Percentiles rank a stretch among this genome's conserved stretches.
These are phyloP conservation scores for Aquilaria yunnanensis DNA, from an alignment of 345 rosid genomes.

Conservation along the genomic window DNA sequence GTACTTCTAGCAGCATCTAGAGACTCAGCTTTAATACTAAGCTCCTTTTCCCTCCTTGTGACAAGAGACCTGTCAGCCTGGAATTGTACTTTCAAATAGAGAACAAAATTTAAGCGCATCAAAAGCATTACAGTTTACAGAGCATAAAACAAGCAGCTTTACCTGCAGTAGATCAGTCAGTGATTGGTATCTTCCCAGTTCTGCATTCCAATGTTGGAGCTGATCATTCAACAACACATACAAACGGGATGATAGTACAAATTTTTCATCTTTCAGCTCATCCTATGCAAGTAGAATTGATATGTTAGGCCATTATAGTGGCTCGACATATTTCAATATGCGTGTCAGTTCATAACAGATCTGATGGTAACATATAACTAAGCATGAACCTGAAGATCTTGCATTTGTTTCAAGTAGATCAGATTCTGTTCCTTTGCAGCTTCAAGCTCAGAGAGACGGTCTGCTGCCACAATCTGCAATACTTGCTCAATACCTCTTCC, in stretches of 20 bases:
- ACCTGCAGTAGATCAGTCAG: constrained; percentile 73
- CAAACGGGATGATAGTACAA: constrained; percentile 56
- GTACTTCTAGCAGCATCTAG: constrained; percentile 58
- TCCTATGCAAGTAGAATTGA: constrained; percentile 35
- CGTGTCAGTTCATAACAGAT: constrained; percentile 10
- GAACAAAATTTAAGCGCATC: constrained; percentile 11
- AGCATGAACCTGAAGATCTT: constrained; percentile 61
- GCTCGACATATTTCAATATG: constrained; percentile 1
- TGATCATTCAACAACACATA: constrained; percentile 71
- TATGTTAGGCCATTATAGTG: constrained; percentile 13
- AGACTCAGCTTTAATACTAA: constrained; percentile 54
- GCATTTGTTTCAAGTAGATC: constrained; percentile 59
- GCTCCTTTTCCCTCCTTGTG: constrained; percentile 74
- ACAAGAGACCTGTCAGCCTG: constrained; percentile 77
- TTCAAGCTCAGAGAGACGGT: constrained; percentile 79
- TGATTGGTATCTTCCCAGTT: constrained; percentile 59
- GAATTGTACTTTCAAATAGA: constrained; percentile 26
- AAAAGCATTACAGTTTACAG: constrained; percentile 12
- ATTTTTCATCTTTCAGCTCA: constrained; percentile 78
- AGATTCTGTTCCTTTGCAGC: constrained; percentile 64
- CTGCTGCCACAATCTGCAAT: constrained; percentile 66
- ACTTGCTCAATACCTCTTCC: constrained; percentile 21
- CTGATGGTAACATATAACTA: constrained; percentile 11
- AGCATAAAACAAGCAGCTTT: constrained; percentile 23
- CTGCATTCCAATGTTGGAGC: constrained; percentile 72